Evolutionary conservation across 2,329 filamentous ascomycete genomes (phyloP), one percentile per base, ranked within the genome.

Genomic region (Cytospora chrysosperma): DNA sequence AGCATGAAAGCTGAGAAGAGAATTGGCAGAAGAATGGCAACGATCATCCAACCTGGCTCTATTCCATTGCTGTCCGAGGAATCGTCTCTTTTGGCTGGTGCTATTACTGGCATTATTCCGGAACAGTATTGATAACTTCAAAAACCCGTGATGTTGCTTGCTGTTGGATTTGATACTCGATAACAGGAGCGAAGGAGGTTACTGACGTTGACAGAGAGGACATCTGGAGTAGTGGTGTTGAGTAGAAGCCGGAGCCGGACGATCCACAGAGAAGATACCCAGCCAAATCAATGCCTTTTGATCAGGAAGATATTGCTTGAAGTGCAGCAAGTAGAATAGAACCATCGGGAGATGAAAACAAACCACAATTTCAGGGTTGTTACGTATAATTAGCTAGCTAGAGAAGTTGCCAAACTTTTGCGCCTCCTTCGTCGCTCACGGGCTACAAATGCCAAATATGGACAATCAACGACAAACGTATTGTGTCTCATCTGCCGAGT

Each of bases 11-110:
- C 2, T 1, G 63, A 53, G 34, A 63, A 6, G 3, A 56, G 1
- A 8, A 65, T 17, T 6, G 63, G 63, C 2, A 65, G 30, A 2
- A 63, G 26, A 13, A 63, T 57, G 24, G 60, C 63, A 19, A 63
- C 61, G 8, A 60, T 8, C 51, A 65, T 27, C 63, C 61, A 65
- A 4, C n/a, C 43, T 6, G 63, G 56, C 10, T 63, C 53, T 15
- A 65, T 54, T 5, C 63, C 47, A 7, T 43, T 60, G 27, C 34
- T 26, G 7, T 56, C 52, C 19, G 61, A 59, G 15, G 47, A 40
- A 17, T 43, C 13, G 13, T 56, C 30, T 15, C 63, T 65, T 49
- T 40, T 43, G 1, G 19, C 43, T 12, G 54, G 10, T 55, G 28
- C 15, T 40, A 62, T 30, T 17, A 24, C n/a, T 2, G 37, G 28